Conservation (phyloP, 352 stramenopile genomes). For the Phytopythium oedochilum region DNA sequence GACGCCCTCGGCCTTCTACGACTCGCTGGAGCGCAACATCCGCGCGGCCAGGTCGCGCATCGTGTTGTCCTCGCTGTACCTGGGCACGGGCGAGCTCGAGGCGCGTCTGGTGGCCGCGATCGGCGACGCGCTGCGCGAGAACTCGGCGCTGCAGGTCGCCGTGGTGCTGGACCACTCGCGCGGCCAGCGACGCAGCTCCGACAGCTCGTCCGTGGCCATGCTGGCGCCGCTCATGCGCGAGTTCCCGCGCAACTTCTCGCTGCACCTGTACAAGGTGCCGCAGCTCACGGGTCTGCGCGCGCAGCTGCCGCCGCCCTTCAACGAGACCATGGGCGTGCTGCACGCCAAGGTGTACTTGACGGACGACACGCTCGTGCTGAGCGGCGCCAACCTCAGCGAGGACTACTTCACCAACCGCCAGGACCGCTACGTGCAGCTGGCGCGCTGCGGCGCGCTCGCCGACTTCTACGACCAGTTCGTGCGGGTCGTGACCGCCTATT, state of each 20-base stretch:
- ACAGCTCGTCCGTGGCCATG: conserved; percentile 55
- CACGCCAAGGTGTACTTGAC: conserved; percentile 85
- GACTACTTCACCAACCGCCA: conserved; percentile 86
- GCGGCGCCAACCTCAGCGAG: conserved; percentile 73
- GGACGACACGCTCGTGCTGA: conserved; percentile 78
- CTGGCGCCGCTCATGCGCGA: conserved; percentile 37
- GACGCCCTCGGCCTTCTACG: conserved; percentile 54
- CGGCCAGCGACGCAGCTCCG: conserved; percentile 42
- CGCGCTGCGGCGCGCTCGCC: conserved; percentile 37
- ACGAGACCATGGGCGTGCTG: conserved; percentile 78
- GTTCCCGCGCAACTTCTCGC: conserved; percentile 46
- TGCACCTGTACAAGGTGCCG: conserved; percentile 69
- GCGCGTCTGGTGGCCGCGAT: conserved; percentile 38
- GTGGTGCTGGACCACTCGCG: conserved; percentile 73
- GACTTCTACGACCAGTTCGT: conserved; percentile 77
- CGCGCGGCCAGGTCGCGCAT: conserved; percentile 36
- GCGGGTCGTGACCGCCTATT: conserved; percentile 32
- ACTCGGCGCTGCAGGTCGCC: conserved; percentile 42
- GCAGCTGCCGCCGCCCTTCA: conserved; percentile 64
- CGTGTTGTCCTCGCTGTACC: conserved; percentile 66
- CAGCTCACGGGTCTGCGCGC: conserved; percentile 59
- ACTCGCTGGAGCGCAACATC: conserved; percentile 58
- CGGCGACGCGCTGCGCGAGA: conserved; percentile 23
- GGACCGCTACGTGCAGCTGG: conserved; percentile 74
- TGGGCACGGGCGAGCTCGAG: conserved; percentile 61